Percentiles rank a stretch among this genome's conserved stretches.
Conservation (phyloP, 2,329 filamentous ascomycete genomes). For the Talaromyces sp. region DNA sequence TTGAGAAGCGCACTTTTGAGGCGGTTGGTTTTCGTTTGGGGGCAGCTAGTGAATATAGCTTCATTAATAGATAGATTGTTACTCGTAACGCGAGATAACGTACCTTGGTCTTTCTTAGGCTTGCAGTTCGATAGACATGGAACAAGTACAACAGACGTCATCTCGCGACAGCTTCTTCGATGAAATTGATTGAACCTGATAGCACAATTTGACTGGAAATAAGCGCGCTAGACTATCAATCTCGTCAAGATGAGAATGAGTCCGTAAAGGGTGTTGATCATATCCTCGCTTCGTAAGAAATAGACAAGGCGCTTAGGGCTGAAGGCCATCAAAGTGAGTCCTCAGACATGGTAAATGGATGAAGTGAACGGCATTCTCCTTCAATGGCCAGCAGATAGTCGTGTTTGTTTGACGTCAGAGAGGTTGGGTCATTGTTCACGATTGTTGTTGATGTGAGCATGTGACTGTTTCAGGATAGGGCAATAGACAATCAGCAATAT, state of each 20-base stretch:
- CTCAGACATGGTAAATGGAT: not conserved
- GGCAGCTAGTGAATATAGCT: not conserved
- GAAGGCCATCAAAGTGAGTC: too few species aligned
- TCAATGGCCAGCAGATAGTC: not conserved
- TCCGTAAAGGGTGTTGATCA: too few species aligned
- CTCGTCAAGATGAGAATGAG: not conserved
- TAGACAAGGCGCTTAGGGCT: not conserved
- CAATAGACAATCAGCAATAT: not conserved
- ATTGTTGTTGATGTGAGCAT: not conserved
- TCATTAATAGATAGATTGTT: not conserved
- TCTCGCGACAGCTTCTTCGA: not conserved
- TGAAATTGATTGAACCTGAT: not conserved
- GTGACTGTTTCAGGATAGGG: not conserved
- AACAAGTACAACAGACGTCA: not conserved
- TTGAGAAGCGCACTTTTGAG: conserved; percentile 7
- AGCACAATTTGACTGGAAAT: not conserved
- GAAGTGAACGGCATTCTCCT: not conserved
- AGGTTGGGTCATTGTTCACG: not conserved
- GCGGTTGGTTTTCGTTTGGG: not conserved
- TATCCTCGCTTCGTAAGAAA: not conserved
- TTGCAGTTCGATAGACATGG: not conserved
- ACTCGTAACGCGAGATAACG: not conserved
- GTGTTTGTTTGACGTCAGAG: not conserved
- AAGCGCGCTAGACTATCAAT: not conserved
- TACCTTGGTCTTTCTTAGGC: not conserved